phyloP scores from a whole-genome alignment of 2,329 filamentous ascomycete genomes.

The Periconia digitata region DNA sequence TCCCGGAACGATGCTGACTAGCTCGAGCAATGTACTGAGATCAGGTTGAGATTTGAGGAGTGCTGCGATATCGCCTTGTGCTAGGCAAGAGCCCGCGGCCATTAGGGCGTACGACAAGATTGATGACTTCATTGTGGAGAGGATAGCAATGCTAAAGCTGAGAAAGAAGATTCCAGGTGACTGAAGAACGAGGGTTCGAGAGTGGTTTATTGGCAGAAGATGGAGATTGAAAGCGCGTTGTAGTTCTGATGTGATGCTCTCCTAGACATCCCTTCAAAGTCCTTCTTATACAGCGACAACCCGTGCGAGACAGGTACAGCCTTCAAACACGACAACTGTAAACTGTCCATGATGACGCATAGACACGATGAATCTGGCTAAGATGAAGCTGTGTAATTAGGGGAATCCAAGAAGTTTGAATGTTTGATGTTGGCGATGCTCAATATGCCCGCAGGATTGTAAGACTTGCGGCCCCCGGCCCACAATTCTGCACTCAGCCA shows the following conservation, averaged over 20 bases:
- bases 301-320: not conserved
- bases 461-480: too few relatives aligned
- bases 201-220: too few relatives aligned
- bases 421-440: not conserved
- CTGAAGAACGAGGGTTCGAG: too few relatives aligned
- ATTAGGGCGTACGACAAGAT: slow-evolving; percentile 18
- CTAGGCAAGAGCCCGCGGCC: slow-evolving; percentile 24
- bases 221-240: not conserved
- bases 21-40: slow-evolving; percentile 35
- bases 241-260: not conserved
- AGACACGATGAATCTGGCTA: not conserved
- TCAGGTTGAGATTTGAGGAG: slow-evolving; percentile 34
- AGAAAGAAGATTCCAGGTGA: too few relatives aligned
- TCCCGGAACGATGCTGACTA: slow-evolving; percentile 43
- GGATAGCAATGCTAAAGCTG: too few relatives aligned
- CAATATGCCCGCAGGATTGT: too few relatives aligned
- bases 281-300: not conserved
- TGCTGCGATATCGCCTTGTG: slow-evolving; percentile 33
- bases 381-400: not conserved
- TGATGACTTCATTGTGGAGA: slow-evolving; percentile 22
- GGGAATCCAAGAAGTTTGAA: slow-evolving; percentile 2
- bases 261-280: not conserved
- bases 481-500: too few relatives aligned
- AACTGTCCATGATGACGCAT: not conserved
- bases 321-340: not conserved